Evolutionary conservation across 441 rosid species (phyloP).

Genomic region (Theobroma grandiflorum): DNA sequence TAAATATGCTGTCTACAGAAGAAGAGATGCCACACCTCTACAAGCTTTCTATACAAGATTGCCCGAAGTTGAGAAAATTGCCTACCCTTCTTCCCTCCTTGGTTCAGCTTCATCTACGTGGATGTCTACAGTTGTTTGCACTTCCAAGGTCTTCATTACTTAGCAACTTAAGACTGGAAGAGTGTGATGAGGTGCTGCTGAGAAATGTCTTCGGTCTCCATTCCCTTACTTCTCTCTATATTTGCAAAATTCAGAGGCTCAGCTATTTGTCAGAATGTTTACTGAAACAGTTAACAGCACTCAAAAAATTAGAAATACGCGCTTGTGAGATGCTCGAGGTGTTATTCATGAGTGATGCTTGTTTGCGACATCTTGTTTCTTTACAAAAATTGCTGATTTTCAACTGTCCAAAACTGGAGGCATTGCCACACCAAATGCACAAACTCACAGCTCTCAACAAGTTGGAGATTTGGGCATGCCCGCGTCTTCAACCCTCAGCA

Average conservation of each 20-base stretch:
- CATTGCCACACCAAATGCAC: neutral
- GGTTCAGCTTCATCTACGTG: neutral
- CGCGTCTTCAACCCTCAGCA: neutral
- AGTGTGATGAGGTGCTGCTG: neutral
- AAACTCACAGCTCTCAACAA: neutral
- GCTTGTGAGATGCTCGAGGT: neutral
- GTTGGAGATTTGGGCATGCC: neutral
- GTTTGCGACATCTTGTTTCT: neutral
- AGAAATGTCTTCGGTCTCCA: neutral
- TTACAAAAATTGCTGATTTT: neutral
- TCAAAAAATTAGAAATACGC: neutral
- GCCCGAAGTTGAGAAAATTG: slow-evolving; percentile 11
- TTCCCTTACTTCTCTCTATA: neutral
- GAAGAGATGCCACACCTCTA: neutral
- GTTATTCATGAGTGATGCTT: neutral
- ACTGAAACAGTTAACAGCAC: neutral
- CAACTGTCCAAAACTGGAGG: neutral
- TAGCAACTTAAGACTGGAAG: neutral
- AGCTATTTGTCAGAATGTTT: neutral
- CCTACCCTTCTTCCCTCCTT: neutral
- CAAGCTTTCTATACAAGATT: neutral
- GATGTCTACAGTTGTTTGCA: neutral
- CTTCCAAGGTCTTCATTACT: neutral
- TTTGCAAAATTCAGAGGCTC: neutral
- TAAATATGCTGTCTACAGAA: neutral